These are phyloP conservation scores for Candida silvatica DNA, from an alignment of 805 yeast species.

Conservation along the genomic window DNA sequence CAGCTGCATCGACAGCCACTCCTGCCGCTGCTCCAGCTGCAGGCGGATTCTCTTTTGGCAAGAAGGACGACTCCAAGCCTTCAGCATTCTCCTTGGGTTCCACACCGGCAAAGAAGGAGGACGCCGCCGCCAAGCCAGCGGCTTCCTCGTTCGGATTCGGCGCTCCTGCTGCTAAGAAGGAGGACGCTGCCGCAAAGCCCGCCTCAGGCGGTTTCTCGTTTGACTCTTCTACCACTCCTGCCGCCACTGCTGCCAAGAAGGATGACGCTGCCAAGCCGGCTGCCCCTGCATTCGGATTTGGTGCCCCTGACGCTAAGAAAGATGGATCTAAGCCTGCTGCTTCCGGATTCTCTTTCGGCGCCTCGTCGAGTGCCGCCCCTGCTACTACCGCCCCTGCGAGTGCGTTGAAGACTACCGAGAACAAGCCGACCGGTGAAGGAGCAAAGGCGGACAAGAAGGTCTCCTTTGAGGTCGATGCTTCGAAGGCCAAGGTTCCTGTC, in stretches of 20 bases:
- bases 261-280: slow-evolving; percentile 5
- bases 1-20: slow-evolving; percentile 3
- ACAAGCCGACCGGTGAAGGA: background rate
- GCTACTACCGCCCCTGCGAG: slow-evolving; percentile 1
- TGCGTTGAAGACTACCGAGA: slow-evolving; percentile 1
- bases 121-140: slow-evolving; percentile 6
- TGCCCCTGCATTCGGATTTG: slow-evolving; percentile 10
- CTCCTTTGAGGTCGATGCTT: background rate
- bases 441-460: background rate
- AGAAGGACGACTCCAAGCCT: slow-evolving; percentile 3
- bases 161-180: slow-evolving; percentile 8
- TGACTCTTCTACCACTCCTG: slow-evolving; percentile 3
- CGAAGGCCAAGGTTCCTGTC: slow-evolving; percentile 12
- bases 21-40: slow-evolving; percentile 3
- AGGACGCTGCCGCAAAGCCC: slow-evolving; percentile 4
- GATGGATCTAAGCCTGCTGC: slow-evolving; percentile 7
- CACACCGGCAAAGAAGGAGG: background rate
- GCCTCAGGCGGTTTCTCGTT: slow-evolving; percentile 2
- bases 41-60: slow-evolving; percentile 11
- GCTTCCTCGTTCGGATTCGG: slow-evolving; percentile 11
- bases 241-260: slow-evolving; percentile 5
- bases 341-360: slow-evolving; percentile 1
- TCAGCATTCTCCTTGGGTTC: slow-evolving; percentile 10
- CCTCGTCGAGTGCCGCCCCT: background rate
- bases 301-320: slow-evolving; percentile 10